phyloP scores from a whole-genome alignment of 1,284 basidiomycete genomes.

The Cutaneotrichosporon sp. region DNA sequence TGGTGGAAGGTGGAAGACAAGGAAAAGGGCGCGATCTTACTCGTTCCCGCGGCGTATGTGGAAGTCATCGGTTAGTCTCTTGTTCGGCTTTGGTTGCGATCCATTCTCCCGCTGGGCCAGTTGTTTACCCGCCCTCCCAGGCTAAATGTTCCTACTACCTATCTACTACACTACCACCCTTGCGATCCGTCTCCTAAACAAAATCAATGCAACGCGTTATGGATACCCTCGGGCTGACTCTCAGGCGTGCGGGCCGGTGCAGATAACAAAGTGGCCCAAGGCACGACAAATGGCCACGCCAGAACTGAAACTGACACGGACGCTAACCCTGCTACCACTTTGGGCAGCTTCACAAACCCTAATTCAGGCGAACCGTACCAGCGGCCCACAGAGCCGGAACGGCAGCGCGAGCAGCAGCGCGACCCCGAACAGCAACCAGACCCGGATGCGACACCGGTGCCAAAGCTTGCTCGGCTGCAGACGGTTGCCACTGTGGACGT shows the following conservation, averaged over 20 bases:
- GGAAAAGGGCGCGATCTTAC: constrained; percentile 70
- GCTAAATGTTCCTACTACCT: constrained; percentile 27
- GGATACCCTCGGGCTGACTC: constrained; percentile 1
- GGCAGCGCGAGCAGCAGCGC: no score
- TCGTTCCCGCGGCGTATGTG: constrained; percentile 83
- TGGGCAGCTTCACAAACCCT: no score
- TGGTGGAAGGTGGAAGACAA: constrained; percentile 94
- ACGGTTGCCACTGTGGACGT: no score
- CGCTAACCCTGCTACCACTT: no score
- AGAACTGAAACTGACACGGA: no score
- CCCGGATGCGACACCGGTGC: no score
- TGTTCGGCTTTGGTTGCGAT: constrained; percentile 51
- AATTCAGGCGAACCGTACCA: no score
- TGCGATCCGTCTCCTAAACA: not conserved
- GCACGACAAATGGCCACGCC: no score
- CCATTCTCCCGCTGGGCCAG: constrained; percentile 19
- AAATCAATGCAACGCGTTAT: constrained; percentile 10
- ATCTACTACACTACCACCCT: constrained; percentile 31
- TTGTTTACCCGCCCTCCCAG: constrained; percentile 50
- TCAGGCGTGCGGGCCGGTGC: no score
- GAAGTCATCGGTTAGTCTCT: constrained; percentile 54
- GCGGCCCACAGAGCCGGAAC: no score
- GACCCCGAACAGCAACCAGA: not conserved
- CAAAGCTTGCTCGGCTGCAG: no score
- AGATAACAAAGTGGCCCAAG: no score